Percentiles rank a stretch among this genome's conserved stretches.
Evolutionary conservation across 2,329 filamentous ascomycete genomes (phyloP).

Genomic region (Xylaria polymorpha): DNA sequence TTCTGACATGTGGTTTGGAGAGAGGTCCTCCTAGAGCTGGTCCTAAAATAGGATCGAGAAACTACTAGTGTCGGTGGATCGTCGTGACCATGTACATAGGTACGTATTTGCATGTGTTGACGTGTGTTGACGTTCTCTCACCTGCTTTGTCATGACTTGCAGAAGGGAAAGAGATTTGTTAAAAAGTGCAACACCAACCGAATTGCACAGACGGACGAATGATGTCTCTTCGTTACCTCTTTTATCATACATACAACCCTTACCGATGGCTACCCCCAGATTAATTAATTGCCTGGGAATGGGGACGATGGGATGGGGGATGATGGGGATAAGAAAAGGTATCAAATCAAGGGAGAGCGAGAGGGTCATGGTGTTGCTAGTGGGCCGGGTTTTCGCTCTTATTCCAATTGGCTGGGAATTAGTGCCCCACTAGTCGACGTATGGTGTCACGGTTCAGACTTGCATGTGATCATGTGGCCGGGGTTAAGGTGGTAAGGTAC

Average conservation of each 20-base stretch:
- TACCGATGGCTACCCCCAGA: conserved; percentile 6
- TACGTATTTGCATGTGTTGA: conserved; percentile 6
- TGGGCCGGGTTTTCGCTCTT: not conserved
- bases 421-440: conserved; percentile 4
- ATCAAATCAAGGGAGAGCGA: not conserved
- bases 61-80: not conserved
- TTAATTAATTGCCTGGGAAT: not conserved
- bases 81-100: not conserved
- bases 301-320: not conserved
- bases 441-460: conserved; percentile 34
- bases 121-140: not conserved
- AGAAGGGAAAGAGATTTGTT: not conserved
- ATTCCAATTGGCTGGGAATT: conserved; percentile 7
- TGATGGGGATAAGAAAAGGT: not conserved
- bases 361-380: not conserved
- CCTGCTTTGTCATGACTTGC: not conserved
- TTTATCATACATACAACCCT: not conserved
- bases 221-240: not conserved
- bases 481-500: not conserved
- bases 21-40: not conserved
- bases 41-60: conserved; percentile 19
- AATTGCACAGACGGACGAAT: not conserved
- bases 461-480: conserved; percentile 46
- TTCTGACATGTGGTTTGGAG: conserved; percentile 35
- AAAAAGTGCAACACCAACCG: not conserved